Evolutionary conservation across 768 basidiomycete genomes (phyloP).

Genomic region (Symmetrospora coprosmae): DNA sequence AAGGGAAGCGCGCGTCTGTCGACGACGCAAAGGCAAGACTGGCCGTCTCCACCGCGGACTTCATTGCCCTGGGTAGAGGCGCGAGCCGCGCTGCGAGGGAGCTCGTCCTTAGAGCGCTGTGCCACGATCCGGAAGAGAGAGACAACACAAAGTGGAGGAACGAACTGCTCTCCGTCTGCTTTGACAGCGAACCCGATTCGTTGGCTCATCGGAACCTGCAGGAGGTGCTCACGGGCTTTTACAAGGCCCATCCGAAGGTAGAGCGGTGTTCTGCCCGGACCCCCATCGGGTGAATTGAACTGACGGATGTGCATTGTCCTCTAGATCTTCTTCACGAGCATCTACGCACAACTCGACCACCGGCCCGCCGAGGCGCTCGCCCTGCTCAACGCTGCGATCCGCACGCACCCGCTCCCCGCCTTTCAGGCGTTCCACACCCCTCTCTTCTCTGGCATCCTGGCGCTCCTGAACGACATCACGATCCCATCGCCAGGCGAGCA

Average conservation of each 20-base stretch:
- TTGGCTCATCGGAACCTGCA: conserved; percentile 13
- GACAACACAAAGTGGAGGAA: conserved; percentile 4
- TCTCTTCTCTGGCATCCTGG: conserved; percentile 4
- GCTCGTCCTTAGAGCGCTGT: too few relatives aligned
- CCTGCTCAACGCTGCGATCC: conserved; percentile 1
- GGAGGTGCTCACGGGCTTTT: background rate
- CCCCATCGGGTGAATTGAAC: background rate
- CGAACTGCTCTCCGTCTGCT: background rate
- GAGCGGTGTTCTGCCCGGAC: background rate
- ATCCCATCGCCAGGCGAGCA: too few relatives aligned
- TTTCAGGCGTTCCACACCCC: conserved; percentile 12
- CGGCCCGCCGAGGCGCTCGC: background rate
- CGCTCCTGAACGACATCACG: background rate
- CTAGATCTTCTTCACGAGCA: conserved; percentile 8
- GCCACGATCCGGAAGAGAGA: too few relatives aligned
- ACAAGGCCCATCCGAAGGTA: conserved; percentile 1
- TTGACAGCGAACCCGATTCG: background rate
- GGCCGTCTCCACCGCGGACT: too few relatives aligned
- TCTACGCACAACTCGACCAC: background rate
- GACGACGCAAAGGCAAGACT: too few relatives aligned
- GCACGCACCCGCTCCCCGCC: background rate
- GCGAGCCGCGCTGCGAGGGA: too few relatives aligned
- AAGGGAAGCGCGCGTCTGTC: too few relatives aligned
- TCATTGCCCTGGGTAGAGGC: too few relatives aligned
- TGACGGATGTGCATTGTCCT: background rate